Percentiles rank a stretch among this genome's conserved stretches.
Conservation (phyloP, 352 stramenopile species). For the Halophytophthora batemanensis region DNA sequence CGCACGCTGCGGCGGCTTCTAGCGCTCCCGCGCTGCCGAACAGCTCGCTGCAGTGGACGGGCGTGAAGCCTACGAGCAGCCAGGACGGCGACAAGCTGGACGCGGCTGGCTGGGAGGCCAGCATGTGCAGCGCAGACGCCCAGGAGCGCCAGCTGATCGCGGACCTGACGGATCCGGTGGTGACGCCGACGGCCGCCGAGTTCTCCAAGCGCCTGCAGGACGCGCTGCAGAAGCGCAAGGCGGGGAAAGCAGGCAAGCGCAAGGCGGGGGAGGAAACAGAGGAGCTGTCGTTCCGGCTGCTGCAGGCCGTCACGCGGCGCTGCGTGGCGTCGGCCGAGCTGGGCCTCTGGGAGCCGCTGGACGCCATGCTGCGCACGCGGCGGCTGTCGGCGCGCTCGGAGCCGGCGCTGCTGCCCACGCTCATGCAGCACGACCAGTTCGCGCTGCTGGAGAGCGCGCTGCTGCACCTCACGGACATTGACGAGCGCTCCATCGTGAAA, state of each 20-base stretch:
- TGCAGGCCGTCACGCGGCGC: constrained; percentile 52
- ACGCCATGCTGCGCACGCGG: constrained; percentile 47
- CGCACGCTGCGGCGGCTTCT: background rate
- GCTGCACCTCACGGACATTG: constrained; percentile 66
- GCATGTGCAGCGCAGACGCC: constrained; percentile 44
- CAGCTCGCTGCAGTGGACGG: constrained; percentile 39
- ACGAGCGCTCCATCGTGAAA: constrained; percentile 70
- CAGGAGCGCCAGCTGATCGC: constrained; percentile 53
- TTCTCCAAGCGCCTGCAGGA: constrained; percentile 55
- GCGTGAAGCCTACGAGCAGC: constrained; percentile 26
- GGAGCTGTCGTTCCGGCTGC: constrained; percentile 53
- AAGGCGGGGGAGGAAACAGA: constrained; percentile 13
- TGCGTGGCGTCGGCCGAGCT: constrained; percentile 59
- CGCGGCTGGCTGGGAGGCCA: constrained; percentile 41
- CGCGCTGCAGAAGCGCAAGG: constrained; percentile 37
- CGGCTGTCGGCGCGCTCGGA: constrained; percentile 62
- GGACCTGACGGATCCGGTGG: constrained; percentile 39
- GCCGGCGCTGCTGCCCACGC: constrained; percentile 51
- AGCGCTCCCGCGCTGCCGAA: constrained; percentile 38
- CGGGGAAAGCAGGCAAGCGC: constrained; percentile 18
- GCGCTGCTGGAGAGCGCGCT: constrained; percentile 62
- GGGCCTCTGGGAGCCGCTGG: constrained; percentile 50
- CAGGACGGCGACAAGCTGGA: constrained; percentile 30
- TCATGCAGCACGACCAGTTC: constrained; percentile 72
- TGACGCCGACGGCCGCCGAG: constrained; percentile 33